These are phyloP conservation scores for Leishmania tarentolae DNA, from an alignment of 208 protist species.

Conservation along the genomic window DNA sequence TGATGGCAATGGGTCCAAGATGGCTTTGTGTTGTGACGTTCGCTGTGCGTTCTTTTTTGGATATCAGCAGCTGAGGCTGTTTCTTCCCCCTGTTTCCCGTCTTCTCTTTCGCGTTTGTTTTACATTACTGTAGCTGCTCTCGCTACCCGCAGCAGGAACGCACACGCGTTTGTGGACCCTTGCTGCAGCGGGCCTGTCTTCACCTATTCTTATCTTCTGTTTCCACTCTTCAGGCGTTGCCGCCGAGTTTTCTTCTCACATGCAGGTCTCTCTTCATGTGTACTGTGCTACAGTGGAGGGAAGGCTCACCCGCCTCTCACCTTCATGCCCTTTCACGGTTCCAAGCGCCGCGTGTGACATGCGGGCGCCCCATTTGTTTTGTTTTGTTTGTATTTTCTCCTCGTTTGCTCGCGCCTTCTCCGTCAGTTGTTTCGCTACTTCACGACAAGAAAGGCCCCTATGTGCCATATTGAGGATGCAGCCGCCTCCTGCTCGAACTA, in stretches of 20 bases:
- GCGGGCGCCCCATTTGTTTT: neutral
- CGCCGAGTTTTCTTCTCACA: neutral
- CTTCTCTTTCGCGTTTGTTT: neutral
- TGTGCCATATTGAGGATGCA: neutral
- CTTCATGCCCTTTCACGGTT: slow-evolving; percentile 15
- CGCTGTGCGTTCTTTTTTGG: neutral
- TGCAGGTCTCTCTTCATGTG: neutral
- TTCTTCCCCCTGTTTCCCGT: neutral
- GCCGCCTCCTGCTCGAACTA: neutral
- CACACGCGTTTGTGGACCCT: neutral
- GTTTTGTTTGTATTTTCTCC: too few species aligned
- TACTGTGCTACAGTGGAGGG: neutral
- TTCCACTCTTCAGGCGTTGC: neutral
- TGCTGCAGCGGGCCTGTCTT: neutral
- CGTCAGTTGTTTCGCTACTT: neutral
- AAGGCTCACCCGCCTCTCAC: neutral
- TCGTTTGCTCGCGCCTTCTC: neutral
- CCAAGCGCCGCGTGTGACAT: neutral
- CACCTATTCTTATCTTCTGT: neutral
- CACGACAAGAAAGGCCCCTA: neutral
- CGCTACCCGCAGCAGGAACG: neutral
- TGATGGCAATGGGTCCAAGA: neutral
- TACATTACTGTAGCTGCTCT: neutral
- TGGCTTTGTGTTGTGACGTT: neutral
- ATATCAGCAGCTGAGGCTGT: neutral